Base-by-base conservation (phyloP, 345 rosid species). In the Eucalyptus virginea region DNA sequence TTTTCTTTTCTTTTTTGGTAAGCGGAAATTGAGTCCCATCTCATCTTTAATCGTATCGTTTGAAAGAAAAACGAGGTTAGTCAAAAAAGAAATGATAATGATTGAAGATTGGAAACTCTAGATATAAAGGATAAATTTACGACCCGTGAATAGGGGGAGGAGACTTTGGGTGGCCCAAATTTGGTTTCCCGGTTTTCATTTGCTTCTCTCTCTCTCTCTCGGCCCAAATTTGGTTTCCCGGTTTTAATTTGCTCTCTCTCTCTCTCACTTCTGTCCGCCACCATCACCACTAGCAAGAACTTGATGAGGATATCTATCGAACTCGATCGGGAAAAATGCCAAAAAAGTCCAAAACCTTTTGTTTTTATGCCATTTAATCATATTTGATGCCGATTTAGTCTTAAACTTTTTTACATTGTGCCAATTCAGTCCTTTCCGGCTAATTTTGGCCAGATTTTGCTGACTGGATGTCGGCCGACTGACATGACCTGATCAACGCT, bases 391-490 rank as follows among this genome's bases (percentile, higher is more conserved):
- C 47, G 9, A 44, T 44, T 44, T 44, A 9, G 8, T 44, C 47
- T 1, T 45, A 45, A 45, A 45, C 47, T 45, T 45, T 45, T 45
- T 45, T 45, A 45, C 10, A 3, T 45, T 45, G 9, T 45, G 11
- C 3, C 9, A 45, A 45, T 45, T 45, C 9, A 45, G 10, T 45
- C 11, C 9, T 45, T 45, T 45, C 47, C 3, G 3, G 47, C 47
- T 45, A 45, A 45, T 9, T 45, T 45, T 45, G 3, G 47, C 47
- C 47, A 11, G 10, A 45, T 45, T 45, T 45, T 45, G 11, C 47
- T 45, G 47, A 45, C 3, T 45, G 11, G 10, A 45, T 1, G 1
- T 45, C 3, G 11, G 2, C 47, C 10, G 2, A 3, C 3, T 9
- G 11, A 45, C 11, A 10, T 44, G 10, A 2, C 45, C 45, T 8